phyloP scores from a whole-genome alignment of 352 stramenopile species.

The Aphanomyces euteiches region DNA sequence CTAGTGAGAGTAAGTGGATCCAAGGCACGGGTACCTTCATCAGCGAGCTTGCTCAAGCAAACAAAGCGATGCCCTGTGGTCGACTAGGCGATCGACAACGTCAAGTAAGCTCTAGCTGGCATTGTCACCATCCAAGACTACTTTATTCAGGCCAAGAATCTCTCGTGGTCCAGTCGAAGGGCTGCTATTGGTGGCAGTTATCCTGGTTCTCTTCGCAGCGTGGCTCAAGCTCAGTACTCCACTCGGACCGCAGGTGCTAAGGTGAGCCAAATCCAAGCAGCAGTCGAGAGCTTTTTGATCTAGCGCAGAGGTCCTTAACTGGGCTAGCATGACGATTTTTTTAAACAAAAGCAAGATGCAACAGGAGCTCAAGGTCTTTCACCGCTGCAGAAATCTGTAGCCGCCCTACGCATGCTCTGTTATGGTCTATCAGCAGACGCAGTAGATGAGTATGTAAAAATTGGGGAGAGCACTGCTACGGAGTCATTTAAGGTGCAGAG shows the following conservation, averaged over 20 bases:
- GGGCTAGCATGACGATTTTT: no score
- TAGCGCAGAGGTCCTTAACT: no score
- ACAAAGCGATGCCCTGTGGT: constrained; percentile 64
- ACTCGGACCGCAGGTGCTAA: background rate
- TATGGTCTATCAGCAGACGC: background rate
- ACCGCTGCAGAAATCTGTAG: no score
- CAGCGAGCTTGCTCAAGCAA: constrained; percentile 67
- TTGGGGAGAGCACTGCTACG: background rate
- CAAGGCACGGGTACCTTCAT: constrained; percentile 61
- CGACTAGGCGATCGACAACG: constrained; percentile 65
- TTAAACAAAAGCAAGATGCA: no score
- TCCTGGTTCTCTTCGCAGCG: background rate
- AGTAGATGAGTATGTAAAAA: background rate
- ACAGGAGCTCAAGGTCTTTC: no score
- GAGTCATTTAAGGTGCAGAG: background rate
- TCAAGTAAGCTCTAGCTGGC: constrained; percentile 75
- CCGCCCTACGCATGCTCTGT: background rate
- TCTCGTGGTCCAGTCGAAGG: constrained; percentile 19
- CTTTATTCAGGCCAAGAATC: constrained; percentile 44
- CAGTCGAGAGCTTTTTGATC: no score
- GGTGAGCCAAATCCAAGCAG: no score
- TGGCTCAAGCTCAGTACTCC: background rate
- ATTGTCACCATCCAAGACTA: constrained; percentile 73
- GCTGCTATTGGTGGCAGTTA: background rate
- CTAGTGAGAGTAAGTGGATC: constrained; percentile 67